A percentile compares a stretch with the other conserved stretches of the same genome.
Conservation (phyloP, 768 basidiomycete genomes). For the Collybia sp. region DNA sequence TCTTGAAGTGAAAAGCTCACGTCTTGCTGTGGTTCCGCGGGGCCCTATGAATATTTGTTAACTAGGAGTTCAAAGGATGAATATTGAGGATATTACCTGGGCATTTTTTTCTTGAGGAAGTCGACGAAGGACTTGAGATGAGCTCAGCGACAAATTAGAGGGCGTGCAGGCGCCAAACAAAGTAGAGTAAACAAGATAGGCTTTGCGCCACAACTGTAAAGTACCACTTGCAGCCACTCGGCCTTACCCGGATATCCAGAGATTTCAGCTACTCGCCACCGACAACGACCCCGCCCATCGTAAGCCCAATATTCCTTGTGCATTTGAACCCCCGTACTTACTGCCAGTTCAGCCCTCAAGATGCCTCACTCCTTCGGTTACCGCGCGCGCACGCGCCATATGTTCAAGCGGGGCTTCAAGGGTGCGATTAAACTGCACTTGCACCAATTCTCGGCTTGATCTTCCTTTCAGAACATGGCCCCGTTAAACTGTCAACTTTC, state of each 20-base stretch:
- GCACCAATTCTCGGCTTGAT: slow-evolving; percentile 8
- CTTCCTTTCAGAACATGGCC: slow-evolving; percentile 69
- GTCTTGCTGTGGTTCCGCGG: slow-evolving; percentile 92
- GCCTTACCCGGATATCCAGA: slow-evolving; percentile 39
- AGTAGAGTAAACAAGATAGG: slow-evolving; percentile 33
- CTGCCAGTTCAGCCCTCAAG: slow-evolving; percentile 47
- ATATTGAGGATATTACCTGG: slow-evolving; percentile 55
- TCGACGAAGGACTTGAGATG: slow-evolving; percentile 25
- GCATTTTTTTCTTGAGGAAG: slow-evolving; percentile 74
- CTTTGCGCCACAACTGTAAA: slow-evolving; percentile 58
- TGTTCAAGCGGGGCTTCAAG: slow-evolving; percentile 99
- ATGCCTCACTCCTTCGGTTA: slow-evolving; percentile 99
- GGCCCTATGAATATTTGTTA: slow-evolving; percentile 54
- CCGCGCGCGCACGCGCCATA: slow-evolving; percentile 99
- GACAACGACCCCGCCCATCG: slow-evolving; percentile 47
- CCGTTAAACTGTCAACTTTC: slow-evolving; percentile 88
- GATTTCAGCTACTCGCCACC: slow-evolving; percentile 30
- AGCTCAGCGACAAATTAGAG: slow-evolving; percentile 16
- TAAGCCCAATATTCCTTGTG: slow-evolving; percentile 26
- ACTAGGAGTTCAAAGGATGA: slow-evolving; percentile 13
- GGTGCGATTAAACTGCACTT: slow-evolving; percentile 42
- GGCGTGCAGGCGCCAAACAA: slow-evolving; percentile 19
- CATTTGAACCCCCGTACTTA: slow-evolving; percentile 12
- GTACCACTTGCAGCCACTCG: slow-evolving; percentile 58
- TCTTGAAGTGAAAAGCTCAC: slow-evolving; percentile 70